phyloP scores from a whole-genome alignment of 2,329 filamentous ascomycete species.

The Fusarium stilboides region DNA sequence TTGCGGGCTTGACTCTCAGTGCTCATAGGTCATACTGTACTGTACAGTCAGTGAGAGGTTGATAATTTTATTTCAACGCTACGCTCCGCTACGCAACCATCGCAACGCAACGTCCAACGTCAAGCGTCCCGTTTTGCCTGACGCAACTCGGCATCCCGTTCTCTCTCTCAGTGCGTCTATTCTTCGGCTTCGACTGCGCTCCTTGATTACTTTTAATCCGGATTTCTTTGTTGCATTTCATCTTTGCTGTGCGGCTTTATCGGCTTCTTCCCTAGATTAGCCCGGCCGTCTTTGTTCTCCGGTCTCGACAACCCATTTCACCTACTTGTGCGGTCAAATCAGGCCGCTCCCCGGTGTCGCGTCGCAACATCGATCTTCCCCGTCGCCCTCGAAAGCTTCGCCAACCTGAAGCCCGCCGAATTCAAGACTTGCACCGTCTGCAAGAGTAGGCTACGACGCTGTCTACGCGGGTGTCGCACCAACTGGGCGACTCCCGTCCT shows the following conservation, averaged over 20 bases:
- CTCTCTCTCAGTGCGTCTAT: constrained; percentile 41
- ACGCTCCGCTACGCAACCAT: constrained; percentile 29
- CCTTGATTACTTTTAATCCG: constrained; percentile 19
- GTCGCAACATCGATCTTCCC: constrained; percentile 37
- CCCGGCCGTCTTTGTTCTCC: constrained; percentile 37
- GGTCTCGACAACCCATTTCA: constrained; percentile 28
- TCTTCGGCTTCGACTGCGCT: constrained; percentile 36
- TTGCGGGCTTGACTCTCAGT: constrained; percentile 25
- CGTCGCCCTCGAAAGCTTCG: constrained; percentile 38
- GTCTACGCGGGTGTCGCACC: constrained; percentile 53
- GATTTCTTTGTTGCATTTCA: constrained; percentile 21
- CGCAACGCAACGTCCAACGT: constrained; percentile 41
- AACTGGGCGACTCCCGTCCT: constrained; percentile 54
- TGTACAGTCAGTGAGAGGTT: constrained; percentile 8
- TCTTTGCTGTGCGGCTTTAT: constrained; percentile 34
- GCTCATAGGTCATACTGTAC: constrained; percentile 29
- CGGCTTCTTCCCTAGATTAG: constrained; percentile 25
- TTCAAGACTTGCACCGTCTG: constrained; percentile 21
- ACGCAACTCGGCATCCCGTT: constrained; percentile 44
- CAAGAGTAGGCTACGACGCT: constrained; percentile 38
- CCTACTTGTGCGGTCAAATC: constrained; percentile 36
- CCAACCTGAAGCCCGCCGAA: constrained; percentile 40
- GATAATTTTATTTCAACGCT: constrained; percentile 51
- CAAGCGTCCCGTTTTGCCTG: constrained; percentile 47
- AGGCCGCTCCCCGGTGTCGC: constrained; percentile 40